Percentiles rank a stretch among this genome's conserved stretches.
phyloP scores from a whole-genome alignment of 2,329 filamentous ascomycete species.

The Biscogniauxia marginata region DNA sequence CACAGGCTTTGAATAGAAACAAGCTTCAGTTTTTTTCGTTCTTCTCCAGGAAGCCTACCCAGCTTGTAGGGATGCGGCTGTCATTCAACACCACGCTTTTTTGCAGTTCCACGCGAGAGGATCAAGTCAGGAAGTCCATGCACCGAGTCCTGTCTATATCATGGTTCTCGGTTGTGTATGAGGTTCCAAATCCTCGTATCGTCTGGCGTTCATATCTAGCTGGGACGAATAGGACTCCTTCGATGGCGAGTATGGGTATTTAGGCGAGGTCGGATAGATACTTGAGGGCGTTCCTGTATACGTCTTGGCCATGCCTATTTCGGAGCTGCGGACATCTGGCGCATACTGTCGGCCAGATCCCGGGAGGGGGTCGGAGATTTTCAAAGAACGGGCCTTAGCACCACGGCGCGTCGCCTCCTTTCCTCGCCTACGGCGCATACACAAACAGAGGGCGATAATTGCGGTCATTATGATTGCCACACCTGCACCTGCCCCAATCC shows the following conservation, averaged over 20 bases:
- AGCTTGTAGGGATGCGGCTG: not conserved
- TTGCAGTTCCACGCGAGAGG: not conserved
- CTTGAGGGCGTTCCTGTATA: conserved; percentile 13
- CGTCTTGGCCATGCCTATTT: conserved; percentile 18
- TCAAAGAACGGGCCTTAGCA: conserved; percentile 27
- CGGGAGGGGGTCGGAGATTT: conserved; percentile 53
- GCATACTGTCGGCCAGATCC: conserved; percentile 40
- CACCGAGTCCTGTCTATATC: conserved; percentile 19
- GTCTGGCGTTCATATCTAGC: conserved; percentile 50
- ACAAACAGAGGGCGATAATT: conserved; percentile 39
- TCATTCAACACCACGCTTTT: not conserved
- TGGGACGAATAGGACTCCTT: conserved; percentile 23
- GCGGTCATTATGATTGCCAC: conserved; percentile 41
- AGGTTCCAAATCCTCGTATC: conserved; percentile 59
- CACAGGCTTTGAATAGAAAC: not conserved
- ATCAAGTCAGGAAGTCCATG: not conserved
- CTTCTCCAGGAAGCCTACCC: not conserved
- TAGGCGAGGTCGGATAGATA: conserved; percentile 10
- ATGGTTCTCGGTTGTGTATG: conserved; percentile 46
- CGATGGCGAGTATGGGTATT: conserved; percentile 19
- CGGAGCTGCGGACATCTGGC: conserved; percentile 27
- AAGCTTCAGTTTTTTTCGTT: no score
- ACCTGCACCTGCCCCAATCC: conserved; percentile 48
- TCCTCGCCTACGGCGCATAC: conserved; percentile 36
- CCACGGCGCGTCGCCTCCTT: conserved; percentile 20